Conservation (phyloP, 495 filamentous ascomycete species). For the Lophiostoma macrostomum region DNA sequence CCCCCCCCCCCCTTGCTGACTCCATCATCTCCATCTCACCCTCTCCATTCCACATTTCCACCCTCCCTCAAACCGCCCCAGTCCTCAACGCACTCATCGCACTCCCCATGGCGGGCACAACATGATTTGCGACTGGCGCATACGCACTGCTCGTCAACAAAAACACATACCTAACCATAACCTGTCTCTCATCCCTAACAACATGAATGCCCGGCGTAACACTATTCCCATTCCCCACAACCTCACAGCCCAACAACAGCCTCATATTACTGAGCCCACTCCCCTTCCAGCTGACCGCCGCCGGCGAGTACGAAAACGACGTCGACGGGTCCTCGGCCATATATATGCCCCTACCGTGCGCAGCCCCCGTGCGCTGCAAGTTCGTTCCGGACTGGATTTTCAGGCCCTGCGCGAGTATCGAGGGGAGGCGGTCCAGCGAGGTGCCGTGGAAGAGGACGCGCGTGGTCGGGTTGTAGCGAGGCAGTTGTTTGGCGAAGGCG, state of each 20-base stretch:
- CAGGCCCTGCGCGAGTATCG: slow-evolving; percentile 38
- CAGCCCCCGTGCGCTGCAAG: slow-evolving; percentile 37
- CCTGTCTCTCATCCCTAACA: slow-evolving; percentile 27
- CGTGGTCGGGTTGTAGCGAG: background rate
- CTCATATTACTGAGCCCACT: slow-evolving; percentile 30
- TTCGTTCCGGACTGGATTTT: slow-evolving; percentile 26
- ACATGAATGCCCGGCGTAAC: slow-evolving; percentile 31
- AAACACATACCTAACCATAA: slow-evolving; percentile 40
- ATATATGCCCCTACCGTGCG: slow-evolving; percentile 38
- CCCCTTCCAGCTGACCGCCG: slow-evolving; percentile 24
- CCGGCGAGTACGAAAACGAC: slow-evolving; percentile 27
- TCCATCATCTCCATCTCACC: too few relatives aligned
- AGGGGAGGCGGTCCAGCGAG: slow-evolving; percentile 34
- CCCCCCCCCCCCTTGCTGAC: too few relatives aligned
- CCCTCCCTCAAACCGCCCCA: slow-evolving; percentile 14
- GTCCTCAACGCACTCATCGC: slow-evolving; percentile 30
- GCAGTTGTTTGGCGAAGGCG: slow-evolving; percentile 23
- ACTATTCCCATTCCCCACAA: slow-evolving; percentile 26
- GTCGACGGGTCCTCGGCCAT: slow-evolving; percentile 37
- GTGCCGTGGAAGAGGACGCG: slow-evolving; percentile 42
- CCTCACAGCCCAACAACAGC: slow-evolving; percentile 38
- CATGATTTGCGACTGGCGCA: slow-evolving; percentile 29
- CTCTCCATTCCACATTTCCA: background rate
- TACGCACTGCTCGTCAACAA: slow-evolving; percentile 18
- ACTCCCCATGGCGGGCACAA: slow-evolving; percentile 34